These are phyloP conservation scores for Kurtzmaniella natalensis DNA, from an alignment of 1,139 yeast genomes.

Conservation along the genomic window DNA sequence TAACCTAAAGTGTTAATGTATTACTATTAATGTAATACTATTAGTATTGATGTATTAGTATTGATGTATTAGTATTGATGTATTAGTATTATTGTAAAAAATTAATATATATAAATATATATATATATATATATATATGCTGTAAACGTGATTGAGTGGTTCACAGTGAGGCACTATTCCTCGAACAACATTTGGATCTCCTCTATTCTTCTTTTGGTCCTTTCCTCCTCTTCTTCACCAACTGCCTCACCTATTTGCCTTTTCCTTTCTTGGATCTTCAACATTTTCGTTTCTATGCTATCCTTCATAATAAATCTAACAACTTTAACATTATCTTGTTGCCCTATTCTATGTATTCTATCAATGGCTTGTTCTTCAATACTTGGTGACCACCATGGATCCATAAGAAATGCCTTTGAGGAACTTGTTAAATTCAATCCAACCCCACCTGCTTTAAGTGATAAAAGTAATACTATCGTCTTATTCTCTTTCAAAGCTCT, in stretches of 20 bases:
- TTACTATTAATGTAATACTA: too few species aligned
- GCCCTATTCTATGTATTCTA: slow-evolving; percentile 90
- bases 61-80: too few species aligned
- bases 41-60: too few species aligned
- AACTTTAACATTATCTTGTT: slow-evolving; percentile 66
- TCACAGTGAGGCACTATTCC: too few species aligned
- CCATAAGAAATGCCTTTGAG: slow-evolving; percentile 85
- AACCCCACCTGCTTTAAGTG: slow-evolving; percentile 93
- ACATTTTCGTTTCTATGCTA: slow-evolving; percentile 88
- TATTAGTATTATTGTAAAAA: too few species aligned
- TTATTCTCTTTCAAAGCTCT: slow-evolving; percentile 21
- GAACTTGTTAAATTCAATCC: slow-evolving; percentile 89
- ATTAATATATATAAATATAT: too few species aligned
- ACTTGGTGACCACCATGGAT: slow-evolving; percentile 98
- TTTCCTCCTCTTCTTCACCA: slow-evolving; percentile 73
- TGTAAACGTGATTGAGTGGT: too few species aligned
- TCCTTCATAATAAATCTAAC: slow-evolving; percentile 76
- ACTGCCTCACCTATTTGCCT: slow-evolving; percentile 82
- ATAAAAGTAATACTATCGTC: slow-evolving; percentile 59
- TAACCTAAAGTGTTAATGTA: too few species aligned
- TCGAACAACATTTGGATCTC: slow-evolving; percentile 78
- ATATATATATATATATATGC: too few species aligned
- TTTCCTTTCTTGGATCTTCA: slow-evolving; percentile 81
- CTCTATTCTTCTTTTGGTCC: slow-evolving; percentile 70
- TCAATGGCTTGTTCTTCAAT: slow-evolving; percentile 95